Conservation (phyloP, 306 rosid genomes). For the Begonia loranthoides region DNA sequence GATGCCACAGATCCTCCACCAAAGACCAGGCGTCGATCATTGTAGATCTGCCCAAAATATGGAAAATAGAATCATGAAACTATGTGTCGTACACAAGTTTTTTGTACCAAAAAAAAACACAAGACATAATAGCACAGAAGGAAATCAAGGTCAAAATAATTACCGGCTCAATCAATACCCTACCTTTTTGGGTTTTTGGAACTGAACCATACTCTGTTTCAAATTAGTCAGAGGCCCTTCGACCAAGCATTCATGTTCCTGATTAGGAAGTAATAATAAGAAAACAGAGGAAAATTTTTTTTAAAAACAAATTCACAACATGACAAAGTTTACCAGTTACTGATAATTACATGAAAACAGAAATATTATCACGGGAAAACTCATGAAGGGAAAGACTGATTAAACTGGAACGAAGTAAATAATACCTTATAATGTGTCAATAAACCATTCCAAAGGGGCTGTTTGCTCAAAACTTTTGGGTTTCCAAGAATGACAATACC, state of each 20-base stretch:
- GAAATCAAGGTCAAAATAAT: too few species aligned
- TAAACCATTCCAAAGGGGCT: conserved; percentile 92
- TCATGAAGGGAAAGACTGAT: too few species aligned
- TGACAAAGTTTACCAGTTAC: too few species aligned
- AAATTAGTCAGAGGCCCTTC: conserved; percentile 95
- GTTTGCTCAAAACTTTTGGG: conserved; percentile 96
- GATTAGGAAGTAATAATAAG: conserved; percentile 4
- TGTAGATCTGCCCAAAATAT: conserved; percentile 50
- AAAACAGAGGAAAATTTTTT: too few species aligned
- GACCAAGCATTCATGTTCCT: conserved; percentile 98
- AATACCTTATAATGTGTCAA: conserved; percentile 95
- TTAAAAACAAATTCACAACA: too few species aligned
- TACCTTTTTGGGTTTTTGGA: conserved; percentile 98
- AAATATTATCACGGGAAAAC: too few species aligned
- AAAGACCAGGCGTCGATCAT: conserved; percentile 79
- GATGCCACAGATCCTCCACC: conserved; percentile 85
- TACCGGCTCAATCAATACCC: neutral
- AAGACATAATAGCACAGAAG: too few species aligned
- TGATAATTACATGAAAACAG: too few species aligned
- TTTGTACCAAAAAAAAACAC: too few species aligned
- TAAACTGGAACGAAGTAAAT: too few species aligned
- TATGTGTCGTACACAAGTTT: too few species aligned
- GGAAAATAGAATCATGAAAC: too few species aligned
- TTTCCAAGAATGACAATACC: conserved; percentile 98
- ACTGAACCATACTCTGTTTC: conserved; percentile 99